These are phyloP conservation scores for Schoenoplectus tabernaemontani DNA, from an alignment of 202 grass and related monocot species.

Conservation along the genomic window DNA sequence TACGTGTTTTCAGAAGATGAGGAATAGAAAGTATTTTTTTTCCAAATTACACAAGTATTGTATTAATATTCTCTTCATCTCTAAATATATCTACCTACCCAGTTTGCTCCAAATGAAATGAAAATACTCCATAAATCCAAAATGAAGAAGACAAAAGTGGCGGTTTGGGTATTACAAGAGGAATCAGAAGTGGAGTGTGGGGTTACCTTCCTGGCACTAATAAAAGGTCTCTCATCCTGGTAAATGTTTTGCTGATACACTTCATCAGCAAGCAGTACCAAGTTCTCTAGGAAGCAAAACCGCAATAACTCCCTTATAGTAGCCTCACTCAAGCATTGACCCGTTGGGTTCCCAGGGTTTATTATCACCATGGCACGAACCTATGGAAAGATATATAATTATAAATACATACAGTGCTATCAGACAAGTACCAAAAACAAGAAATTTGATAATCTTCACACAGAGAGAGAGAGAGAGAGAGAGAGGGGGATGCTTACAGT, in stretches of 20 bases:
- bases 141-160: slow-evolving; percentile 1
- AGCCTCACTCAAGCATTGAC: slow-evolving; percentile 85
- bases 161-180: slow-evolving; percentile 1
- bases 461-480: not conserved
- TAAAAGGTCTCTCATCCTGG: slow-evolving; percentile 93
- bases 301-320: slow-evolving; percentile 73
- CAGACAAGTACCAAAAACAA: not conserved
- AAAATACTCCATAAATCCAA: not conserved
- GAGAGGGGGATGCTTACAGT: slow-evolving; percentile 41
- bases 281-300: slow-evolving; percentile 81
- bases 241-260: slow-evolving; percentile 99
- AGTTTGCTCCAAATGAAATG: slow-evolving; percentile 7
- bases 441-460: not conserved
- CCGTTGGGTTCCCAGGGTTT: slow-evolving; percentile 96
- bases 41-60: not conserved
- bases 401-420: not conserved
- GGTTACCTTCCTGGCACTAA: slow-evolving; percentile 80
- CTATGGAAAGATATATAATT: slow-evolving; percentile 27
- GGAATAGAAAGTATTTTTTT: not conserved
- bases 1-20: not conserved
- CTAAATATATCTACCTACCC: not conserved
- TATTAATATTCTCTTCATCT: not conserved
- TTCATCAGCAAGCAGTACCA: slow-evolving; percentile 94
- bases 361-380: slow-evolving; percentile 99
- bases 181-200: not conserved